A percentile compares a stretch with the other conserved stretches of the same genome.
phyloP scores from a whole-genome alignment of 2,329 filamentous ascomycete species.

The Claviceps lovelessii region DNA sequence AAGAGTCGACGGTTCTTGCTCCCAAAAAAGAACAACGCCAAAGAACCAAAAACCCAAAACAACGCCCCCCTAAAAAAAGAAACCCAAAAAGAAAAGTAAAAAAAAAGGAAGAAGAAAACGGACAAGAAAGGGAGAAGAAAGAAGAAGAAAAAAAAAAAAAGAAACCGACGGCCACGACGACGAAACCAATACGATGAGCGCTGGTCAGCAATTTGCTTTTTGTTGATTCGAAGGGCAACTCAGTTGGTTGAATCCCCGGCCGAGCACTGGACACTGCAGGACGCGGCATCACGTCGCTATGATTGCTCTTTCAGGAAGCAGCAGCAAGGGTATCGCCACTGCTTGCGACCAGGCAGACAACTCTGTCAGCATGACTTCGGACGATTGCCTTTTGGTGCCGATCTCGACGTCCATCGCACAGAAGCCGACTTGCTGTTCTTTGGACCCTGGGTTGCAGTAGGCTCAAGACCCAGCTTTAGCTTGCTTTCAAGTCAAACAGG shows the following conservation, averaged over 20 bases:
- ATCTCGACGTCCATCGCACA: background rate
- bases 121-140: too few relatives aligned
- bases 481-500: background rate
- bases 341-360: too few relatives aligned
- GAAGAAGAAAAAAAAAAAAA: background rate
- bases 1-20: background rate
- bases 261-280: background rate
- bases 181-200: background rate
- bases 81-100: too few relatives aligned
- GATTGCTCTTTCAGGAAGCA: background rate
- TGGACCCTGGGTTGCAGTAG: background rate
- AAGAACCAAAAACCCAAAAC: too few relatives aligned
- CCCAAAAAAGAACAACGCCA: too few relatives aligned
- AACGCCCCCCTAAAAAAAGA: background rate
- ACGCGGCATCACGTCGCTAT: background rate
- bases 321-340: background rate
- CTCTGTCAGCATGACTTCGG: too few relatives aligned
- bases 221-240: too few relatives aligned
- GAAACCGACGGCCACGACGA: background rate
- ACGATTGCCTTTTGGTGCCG: background rate
- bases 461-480: background rate
- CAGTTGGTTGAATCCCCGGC: background rate
- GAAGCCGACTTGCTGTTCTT: background rate
- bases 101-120: too few relatives aligned
- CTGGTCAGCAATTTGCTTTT: background rate